Percentiles rank a stretch among this genome's conserved stretches.
phyloP scores from a whole-genome alignment of 139 green algal species.

The Picocystis salinarum region DNA sequence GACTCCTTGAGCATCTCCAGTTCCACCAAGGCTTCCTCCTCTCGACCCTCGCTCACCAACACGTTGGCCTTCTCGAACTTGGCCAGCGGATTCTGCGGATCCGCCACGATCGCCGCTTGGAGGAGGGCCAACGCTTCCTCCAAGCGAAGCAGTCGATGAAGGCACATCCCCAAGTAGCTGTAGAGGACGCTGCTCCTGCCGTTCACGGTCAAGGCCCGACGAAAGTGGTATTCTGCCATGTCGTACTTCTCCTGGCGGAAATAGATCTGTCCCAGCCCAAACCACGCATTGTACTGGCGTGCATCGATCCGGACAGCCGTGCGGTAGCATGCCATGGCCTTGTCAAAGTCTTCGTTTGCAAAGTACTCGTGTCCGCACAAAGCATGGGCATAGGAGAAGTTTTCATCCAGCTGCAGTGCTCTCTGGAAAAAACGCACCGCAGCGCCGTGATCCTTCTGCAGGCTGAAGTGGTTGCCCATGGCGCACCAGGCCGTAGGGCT shows the following conservation, averaged over 20 bases:
- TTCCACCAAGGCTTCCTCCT: constrained; percentile 43
- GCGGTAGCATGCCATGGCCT: constrained; percentile 58
- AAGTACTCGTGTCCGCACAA: constrained; percentile 79
- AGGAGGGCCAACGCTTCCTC: constrained; percentile 34
- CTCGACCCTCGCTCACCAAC: constrained; percentile 37
- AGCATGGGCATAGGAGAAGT: constrained; percentile 72
- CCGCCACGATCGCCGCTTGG: constrained; percentile 44
- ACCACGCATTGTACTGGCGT: constrained; percentile 89
- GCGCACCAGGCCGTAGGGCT: constrained; percentile 67
- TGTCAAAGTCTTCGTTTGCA: constrained; percentile 79
- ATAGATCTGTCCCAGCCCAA: constrained; percentile 74
- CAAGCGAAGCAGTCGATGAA: constrained; percentile 42
- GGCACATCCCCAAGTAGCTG: constrained; percentile 73
- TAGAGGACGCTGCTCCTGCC: constrained; percentile 59
- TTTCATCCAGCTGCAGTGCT: constrained; percentile 60
- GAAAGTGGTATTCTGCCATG: constrained; percentile 75
- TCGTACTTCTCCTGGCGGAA: constrained; percentile 81
- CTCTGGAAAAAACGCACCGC: constrained; percentile 71
- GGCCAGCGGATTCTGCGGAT: constrained; percentile 75
- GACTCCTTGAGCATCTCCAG: constrained; percentile 49
- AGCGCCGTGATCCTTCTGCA: constrained; percentile 76
- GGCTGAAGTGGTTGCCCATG: constrained; percentile 79
- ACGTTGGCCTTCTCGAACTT: constrained; percentile 66
- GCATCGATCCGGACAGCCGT: constrained; percentile 59
- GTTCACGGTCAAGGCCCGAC: constrained; percentile 48